Percentiles rank a stretch among this genome's conserved stretches.
phyloP scores from a whole-genome alignment of 305 asterid genomes.

The Euphrasia arctica region DNA sequence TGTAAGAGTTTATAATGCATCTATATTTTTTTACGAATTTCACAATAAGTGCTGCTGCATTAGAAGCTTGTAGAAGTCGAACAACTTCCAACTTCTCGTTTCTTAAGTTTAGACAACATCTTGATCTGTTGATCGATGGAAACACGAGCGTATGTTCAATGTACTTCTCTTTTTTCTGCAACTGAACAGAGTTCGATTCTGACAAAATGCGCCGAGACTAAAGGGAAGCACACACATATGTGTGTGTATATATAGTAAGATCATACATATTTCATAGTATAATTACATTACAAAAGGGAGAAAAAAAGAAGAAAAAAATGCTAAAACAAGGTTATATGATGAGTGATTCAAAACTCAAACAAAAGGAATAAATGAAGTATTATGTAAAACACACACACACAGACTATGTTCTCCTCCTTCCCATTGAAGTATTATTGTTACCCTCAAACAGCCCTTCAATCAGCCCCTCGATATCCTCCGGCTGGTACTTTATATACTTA shows the following conservation, averaged over 20 bases:
- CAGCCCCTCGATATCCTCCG: slow-evolving; percentile 75
- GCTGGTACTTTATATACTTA: slow-evolving; percentile 76
- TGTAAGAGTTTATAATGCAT: not conserved
- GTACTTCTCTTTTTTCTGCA: too few species aligned
- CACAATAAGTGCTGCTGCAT: too few species aligned
- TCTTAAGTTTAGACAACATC: too few species aligned
- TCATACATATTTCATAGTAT: not conserved
- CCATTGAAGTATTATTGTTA: slow-evolving; percentile 45
- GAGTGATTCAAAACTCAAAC: not conserved
- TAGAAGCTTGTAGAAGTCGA: too few species aligned
- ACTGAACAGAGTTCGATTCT: too few species aligned
- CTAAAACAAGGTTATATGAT: not conserved
- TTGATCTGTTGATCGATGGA: too few species aligned
- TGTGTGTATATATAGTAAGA: not conserved
- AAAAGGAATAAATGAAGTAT: not conserved
- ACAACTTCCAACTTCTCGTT: too few species aligned
- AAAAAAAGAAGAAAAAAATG: not conserved
- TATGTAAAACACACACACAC: too few species aligned
- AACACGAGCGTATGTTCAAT: too few species aligned
- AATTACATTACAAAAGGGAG: not conserved
- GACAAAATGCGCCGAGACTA: too few species aligned
- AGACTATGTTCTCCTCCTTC: slow-evolving; percentile 44
- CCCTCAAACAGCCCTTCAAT: slow-evolving; percentile 80
- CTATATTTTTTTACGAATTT: too few species aligned
- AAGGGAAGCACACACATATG: too few species aligned